Percentiles rank a stretch among this genome's conserved stretches.
These are phyloP conservation scores for Arachis stenosperma DNA, from an alignment of 306 rosid genomes.

Conservation along the genomic window DNA sequence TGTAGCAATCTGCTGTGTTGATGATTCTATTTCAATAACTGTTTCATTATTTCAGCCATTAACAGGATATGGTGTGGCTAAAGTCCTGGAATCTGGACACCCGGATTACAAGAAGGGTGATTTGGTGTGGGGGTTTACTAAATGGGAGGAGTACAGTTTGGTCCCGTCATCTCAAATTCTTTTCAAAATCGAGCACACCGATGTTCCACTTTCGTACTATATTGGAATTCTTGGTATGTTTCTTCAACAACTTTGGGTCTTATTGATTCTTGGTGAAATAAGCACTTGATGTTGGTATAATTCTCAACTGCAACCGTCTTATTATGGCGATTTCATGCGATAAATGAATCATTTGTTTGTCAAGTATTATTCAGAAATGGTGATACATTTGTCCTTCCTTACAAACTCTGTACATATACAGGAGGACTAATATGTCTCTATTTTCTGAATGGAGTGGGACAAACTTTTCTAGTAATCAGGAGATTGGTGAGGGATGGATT, in stretches of 20 bases:
- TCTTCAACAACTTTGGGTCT: background rate
- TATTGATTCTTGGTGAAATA: background rate
- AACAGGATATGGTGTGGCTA: constrained; percentile 42
- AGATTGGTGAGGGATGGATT: too few species aligned
- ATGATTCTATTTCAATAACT: constrained; percentile 2
- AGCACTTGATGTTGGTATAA: background rate
- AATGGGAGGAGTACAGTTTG: constrained; percentile 50
- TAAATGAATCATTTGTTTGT: constrained; percentile 8
- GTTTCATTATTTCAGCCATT: constrained; percentile 42
- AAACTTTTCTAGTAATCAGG: too few species aligned
- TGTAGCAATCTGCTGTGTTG: background rate
- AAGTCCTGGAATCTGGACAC: constrained; percentile 51
- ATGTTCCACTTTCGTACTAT: constrained; percentile 46
- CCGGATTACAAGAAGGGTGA: constrained; percentile 45
- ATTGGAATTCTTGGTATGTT: constrained; percentile 42
- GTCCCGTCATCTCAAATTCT: constrained; percentile 12
- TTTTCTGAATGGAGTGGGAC: too few species aligned
- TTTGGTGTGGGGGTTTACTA: constrained; percentile 46
- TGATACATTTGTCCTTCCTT: too few species aligned
- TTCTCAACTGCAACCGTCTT: background rate
- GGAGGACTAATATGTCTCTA: too few species aligned
- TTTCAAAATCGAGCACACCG: constrained; percentile 41
- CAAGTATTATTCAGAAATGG: background rate
- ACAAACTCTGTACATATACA: background rate
- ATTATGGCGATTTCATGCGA: background rate